These are phyloP conservation scores for Trichoderma citrinoviride DNA, from an alignment of 2,329 filamentous ascomycete genomes.

Conservation along the genomic window DNA sequence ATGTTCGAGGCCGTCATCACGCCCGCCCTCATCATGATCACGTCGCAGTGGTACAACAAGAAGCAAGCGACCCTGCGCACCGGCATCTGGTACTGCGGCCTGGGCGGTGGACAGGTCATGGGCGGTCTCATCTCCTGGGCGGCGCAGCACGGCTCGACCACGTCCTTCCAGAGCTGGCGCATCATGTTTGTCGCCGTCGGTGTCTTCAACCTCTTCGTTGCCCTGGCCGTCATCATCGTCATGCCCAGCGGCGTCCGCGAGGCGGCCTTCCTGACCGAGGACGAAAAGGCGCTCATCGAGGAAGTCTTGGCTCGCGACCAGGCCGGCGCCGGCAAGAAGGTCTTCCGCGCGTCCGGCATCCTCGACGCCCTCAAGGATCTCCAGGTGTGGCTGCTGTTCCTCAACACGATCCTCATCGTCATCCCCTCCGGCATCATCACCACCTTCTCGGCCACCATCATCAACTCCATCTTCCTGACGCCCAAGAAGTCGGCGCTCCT, in stretches of 20 bases:
- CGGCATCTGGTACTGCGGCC: conserved; percentile 36
- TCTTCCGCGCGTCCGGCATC: conserved; percentile 41
- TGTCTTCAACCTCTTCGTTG: conserved; percentile 45
- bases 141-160: conserved; percentile 47
- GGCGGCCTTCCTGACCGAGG: conserved; percentile 26
- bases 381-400: conserved; percentile 42
- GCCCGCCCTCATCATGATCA: conserved; percentile 51
- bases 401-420: conserved; percentile 29
- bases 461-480: conserved; percentile 37
- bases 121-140: conserved; percentile 50
- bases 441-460: conserved; percentile 33
- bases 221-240: conserved; percentile 40
- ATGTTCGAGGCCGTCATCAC: conserved; percentile 49
- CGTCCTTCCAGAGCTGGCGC: conserved; percentile 43
- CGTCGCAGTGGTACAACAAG: conserved; percentile 41
- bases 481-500: conserved; percentile 44
- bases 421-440: conserved; percentile 37
- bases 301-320: conserved; percentile 55
- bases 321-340: conserved; percentile 42
- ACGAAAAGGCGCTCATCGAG: conserved; percentile 45
- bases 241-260: conserved; percentile 40
- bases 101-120: conserved; percentile 36
- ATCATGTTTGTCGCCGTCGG: conserved; percentile 55
- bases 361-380: conserved; percentile 41
- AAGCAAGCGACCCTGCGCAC: conserved; percentile 46